Evolutionary conservation across 805 yeast genomes (phyloP).

Genomic region (Blastobotrys parvus): DNA sequence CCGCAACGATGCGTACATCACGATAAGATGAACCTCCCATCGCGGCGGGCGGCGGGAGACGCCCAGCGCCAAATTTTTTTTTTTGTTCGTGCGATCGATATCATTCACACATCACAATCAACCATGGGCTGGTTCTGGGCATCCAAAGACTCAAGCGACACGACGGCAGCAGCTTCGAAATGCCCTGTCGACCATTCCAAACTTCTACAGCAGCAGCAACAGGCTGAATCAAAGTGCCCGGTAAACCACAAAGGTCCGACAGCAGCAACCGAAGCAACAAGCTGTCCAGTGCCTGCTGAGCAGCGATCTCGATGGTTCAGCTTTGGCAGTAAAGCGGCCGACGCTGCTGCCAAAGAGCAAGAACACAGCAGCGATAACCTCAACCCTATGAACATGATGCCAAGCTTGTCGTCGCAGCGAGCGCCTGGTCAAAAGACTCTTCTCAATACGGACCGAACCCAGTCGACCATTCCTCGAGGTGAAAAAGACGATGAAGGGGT

Average conservation of each 20-base stretch:
- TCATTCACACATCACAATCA: not conserved
- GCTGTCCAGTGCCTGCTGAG: slow-evolving; percentile 35
- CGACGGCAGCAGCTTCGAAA: slow-evolving; percentile 15
- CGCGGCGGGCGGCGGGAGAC: no score
- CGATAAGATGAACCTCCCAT: no score
- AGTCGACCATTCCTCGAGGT: slow-evolving; percentile 85
- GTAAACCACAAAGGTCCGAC: no score
- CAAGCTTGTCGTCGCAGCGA: slow-evolving; percentile 55
- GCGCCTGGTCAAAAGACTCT: slow-evolving; percentile 75
- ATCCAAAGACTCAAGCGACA: slow-evolving; percentile 21
- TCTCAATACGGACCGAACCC: slow-evolving; percentile 75
- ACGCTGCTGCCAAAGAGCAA: slow-evolving; percentile 26
- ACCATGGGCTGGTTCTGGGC: slow-evolving; percentile 93
- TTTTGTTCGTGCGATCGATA: not conserved
- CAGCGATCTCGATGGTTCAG: slow-evolving; percentile 14
- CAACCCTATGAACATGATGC: slow-evolving; percentile 89
- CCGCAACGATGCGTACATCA: no score
- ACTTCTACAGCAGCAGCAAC: slow-evolving; percentile 14
- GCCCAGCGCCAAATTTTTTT: not conserved
- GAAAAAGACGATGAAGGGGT: slow-evolving; percentile 52
- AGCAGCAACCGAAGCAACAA: slow-evolving; percentile 1
- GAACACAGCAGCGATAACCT: slow-evolving; percentile 22
- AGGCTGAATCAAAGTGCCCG: slow-evolving; percentile 25
- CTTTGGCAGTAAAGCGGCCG: slow-evolving; percentile 17
- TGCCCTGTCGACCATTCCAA: slow-evolving; percentile 38